Percentiles rank a stretch among this genome's conserved stretches.
phyloP scores from a whole-genome alignment of 129 eudicot species.

The Dittrichia graveolens region DNA sequence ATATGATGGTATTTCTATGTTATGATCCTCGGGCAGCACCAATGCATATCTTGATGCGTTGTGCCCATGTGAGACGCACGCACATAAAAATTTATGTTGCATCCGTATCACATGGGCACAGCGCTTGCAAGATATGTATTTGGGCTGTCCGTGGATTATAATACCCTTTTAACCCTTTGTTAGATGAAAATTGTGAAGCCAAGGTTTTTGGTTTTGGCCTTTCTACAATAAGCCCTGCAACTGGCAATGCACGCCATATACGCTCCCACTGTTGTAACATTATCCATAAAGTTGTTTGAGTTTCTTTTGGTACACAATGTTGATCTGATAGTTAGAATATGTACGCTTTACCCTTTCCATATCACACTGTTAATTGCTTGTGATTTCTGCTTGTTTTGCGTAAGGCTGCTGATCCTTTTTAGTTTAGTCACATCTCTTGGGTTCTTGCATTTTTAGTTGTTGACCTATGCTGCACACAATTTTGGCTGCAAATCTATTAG shows the following conservation, averaged over 20 bases:
- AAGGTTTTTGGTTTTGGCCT: conserved; percentile 21
- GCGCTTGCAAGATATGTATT: conserved; percentile 26
- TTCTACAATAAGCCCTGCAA: conserved; percentile 4
- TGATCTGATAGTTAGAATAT: too few species aligned
- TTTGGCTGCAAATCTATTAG: too few species aligned
- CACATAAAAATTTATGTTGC: conserved; percentile 17
- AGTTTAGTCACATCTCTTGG: too few species aligned
- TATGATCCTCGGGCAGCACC: conserved; percentile 39
- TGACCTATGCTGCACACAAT: too few species aligned
- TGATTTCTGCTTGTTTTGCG: too few species aligned
- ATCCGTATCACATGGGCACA: conserved; percentile 21
- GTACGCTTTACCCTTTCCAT: too few species aligned
- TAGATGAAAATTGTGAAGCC: conserved; percentile 24
- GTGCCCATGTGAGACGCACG: conserved; percentile 30
- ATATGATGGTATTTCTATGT: conserved; percentile 10
- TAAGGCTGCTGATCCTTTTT: too few species aligned
- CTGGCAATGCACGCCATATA: background rate
- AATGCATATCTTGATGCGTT: conserved; percentile 29
- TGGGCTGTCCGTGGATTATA: conserved; percentile 30
- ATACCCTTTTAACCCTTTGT: conserved; percentile 16
- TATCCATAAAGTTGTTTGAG: background rate
- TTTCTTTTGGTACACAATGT: background rate
- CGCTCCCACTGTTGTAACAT: background rate
- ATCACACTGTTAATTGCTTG: too few species aligned
- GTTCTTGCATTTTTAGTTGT: too few species aligned